Conservation (phyloP, 2,329 filamentous ascomycete genomes). For the Ceratocystis cubensis region DNA sequence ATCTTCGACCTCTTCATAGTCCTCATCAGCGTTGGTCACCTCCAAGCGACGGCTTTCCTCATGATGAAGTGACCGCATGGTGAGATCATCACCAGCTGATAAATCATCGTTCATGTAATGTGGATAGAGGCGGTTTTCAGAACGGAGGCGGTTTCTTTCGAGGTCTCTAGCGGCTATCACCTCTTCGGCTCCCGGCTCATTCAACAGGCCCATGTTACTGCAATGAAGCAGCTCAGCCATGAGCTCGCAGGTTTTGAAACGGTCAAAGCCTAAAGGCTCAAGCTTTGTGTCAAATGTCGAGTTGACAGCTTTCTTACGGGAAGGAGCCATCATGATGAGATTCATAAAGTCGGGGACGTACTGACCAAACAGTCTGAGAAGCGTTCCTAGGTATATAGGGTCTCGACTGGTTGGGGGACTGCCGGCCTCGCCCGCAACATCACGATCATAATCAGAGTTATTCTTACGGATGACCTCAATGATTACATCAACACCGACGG, state of each 20-base stretch:
- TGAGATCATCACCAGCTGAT: conserved; percentile 43
- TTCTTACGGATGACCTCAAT: conserved; percentile 99
- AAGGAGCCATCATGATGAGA: conserved; percentile 66
- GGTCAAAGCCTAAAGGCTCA: conserved; percentile 88
- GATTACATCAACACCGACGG: conserved; percentile 90
- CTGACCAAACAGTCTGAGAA: conserved; percentile 77
- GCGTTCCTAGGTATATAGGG: conserved; percentile 86
- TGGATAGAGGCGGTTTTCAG: conserved; percentile 55
- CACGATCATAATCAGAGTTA: conserved; percentile 96
- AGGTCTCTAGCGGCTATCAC: conserved; percentile 67
- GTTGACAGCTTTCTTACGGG: conserved; percentile 60
- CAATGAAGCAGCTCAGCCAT: conserved; percentile 97
- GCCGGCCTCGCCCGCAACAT: conserved; percentile 70
- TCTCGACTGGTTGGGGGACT: conserved; percentile 72
- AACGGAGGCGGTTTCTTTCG: conserved; percentile 67
- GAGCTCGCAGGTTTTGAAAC: conserved; percentile 96
- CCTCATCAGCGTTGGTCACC: conserved; percentile 70
- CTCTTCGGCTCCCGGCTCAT: conserved; percentile 80
- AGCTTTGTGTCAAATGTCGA: conserved; percentile 86
- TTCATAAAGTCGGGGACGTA: conserved; percentile 91
- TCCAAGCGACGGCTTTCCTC: conserved; percentile 57
- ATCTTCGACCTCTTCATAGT: conserved; percentile 80
- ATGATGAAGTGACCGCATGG: conserved; percentile 42
- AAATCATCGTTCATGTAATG: conserved; percentile 30
- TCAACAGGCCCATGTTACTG: conserved; percentile 95